A percentile compares a stretch with the other conserved stretches of the same genome.
phyloP scores from a whole-genome alignment of 495 filamentous ascomycete genomes.

The Podospora sp. region DNA sequence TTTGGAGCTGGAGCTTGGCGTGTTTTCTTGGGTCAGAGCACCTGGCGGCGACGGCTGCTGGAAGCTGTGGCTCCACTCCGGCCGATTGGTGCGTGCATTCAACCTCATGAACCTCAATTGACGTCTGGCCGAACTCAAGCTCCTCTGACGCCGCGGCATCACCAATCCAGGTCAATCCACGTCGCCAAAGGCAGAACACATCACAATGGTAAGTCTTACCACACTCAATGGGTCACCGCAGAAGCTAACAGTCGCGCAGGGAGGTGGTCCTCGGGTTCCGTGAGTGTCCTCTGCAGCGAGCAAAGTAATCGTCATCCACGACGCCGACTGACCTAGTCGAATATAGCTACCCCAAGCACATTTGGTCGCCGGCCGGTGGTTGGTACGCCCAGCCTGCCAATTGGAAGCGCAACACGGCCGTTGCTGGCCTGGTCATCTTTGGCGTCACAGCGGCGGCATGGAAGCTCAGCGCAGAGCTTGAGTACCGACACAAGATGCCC shows the following conservation, averaged over 20 bases:
- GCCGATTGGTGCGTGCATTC: slow-evolving; percentile 13
- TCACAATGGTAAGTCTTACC: slow-evolving; percentile 38
- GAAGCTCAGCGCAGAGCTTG: slow-evolving; percentile 81
- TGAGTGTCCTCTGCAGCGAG: slow-evolving; percentile 51
- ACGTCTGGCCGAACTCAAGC: slow-evolving; percentile 17
- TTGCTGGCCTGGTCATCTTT: slow-evolving; percentile 71
- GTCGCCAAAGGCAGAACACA: slow-evolving; percentile 15
- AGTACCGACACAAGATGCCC: slow-evolving; percentile 80
- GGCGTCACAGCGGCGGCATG: slow-evolving; percentile 74
- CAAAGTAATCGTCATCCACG: slow-evolving; percentile 21
- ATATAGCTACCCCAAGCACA: slow-evolving; percentile 91
- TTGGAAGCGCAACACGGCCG: slow-evolving; percentile 93
- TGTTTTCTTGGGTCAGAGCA: background rate
- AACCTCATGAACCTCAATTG: slow-evolving; percentile 14
- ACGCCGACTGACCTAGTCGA: slow-evolving; percentile 20
- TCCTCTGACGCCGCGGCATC: slow-evolving; percentile 7
- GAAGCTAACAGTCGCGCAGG: slow-evolving; percentile 51
- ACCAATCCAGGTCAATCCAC: slow-evolving; percentile 21
- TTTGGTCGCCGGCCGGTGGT: slow-evolving; percentile 97
- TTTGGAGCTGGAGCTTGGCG: slow-evolving; percentile 10
- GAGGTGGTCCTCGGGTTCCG: slow-evolving; percentile 86
- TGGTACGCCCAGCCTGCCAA: slow-evolving; percentile 95
- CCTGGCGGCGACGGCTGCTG: background rate
- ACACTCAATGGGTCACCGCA: slow-evolving; percentile 5
- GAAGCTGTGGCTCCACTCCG: background rate